Evolutionary conservation across 192 early-diverging fungal genomes (phyloP).

Genomic region (Umbelopsis isabellina): DNA sequence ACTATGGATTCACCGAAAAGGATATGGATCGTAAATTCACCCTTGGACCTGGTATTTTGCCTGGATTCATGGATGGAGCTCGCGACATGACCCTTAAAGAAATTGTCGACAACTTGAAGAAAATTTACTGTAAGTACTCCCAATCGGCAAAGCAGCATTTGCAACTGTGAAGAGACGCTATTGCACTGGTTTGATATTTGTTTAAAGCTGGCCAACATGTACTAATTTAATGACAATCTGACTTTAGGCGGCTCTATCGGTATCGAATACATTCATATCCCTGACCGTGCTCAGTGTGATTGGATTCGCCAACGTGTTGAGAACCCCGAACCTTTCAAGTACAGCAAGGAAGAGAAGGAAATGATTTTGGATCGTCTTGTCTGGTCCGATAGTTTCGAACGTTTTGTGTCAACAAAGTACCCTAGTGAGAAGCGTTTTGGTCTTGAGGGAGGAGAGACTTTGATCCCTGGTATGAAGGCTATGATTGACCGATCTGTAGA

Average conservation of each 20-base stretch:
- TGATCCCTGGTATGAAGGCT: conserved; percentile 98
- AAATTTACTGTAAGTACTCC: conserved; percentile 79
- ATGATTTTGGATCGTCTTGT: conserved; percentile 95
- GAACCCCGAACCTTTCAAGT: conserved; percentile 87
- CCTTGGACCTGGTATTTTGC: conserved; percentile 94
- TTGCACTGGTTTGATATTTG: neutral
- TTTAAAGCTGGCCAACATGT: conserved; percentile 19
- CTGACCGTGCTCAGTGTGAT: conserved; percentile 93
- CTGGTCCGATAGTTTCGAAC: conserved; percentile 97
- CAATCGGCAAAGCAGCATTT: neutral
- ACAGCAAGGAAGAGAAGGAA: conserved; percentile 86
- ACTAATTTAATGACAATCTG: neutral
- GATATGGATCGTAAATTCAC: conserved; percentile 93
- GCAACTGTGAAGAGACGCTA: neutral
- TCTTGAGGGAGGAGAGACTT: conserved; percentile 94
- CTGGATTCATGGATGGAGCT: conserved; percentile 75
- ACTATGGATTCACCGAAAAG: conserved; percentile 94
- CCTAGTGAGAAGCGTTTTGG: conserved; percentile 98
- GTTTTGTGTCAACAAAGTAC: conserved; percentile 95
- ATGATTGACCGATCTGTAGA: conserved; percentile 97
- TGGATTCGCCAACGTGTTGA: conserved; percentile 95
- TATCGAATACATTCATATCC: conserved; percentile 98
- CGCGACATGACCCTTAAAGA: conserved; percentile 86
- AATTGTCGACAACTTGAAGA: conserved; percentile 81
- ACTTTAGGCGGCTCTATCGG: conserved; percentile 81